A percentile compares a stretch with the other conserved stretches of the same genome.
Evolutionary conservation across 2,329 filamentous ascomycete species (phyloP).

Genomic region (Leptographium galeiforme): DNA sequence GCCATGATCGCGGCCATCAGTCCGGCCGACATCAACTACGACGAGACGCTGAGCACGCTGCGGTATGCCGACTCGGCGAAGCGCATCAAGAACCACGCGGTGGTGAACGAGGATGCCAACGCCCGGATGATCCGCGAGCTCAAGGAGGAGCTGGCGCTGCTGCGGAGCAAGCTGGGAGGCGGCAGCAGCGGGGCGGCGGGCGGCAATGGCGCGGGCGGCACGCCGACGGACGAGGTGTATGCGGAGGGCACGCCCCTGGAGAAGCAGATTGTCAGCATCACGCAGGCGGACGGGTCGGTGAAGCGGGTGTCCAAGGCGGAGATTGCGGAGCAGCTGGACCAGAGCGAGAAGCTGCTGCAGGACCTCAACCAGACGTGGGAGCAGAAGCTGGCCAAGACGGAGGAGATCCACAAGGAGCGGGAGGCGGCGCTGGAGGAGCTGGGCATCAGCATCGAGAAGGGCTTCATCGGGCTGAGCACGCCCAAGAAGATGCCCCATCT

Average conservation of each 20-base stretch:
- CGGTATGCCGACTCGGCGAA: conserved; percentile 96
- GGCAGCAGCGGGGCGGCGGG: conserved; percentile 33
- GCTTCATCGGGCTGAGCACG: conserved; percentile 85
- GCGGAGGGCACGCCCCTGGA: conserved; percentile 85
- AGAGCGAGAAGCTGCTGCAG: conserved; percentile 89
- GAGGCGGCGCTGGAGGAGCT: conserved; percentile 91
- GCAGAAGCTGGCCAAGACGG: conserved; percentile 86
- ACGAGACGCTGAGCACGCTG: conserved; percentile 89
- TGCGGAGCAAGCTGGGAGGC: conserved; percentile 69
- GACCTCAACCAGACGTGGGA: conserved; percentile 99
- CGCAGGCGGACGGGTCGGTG: conserved; percentile 66
- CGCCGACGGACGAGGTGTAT: conserved; percentile 67
- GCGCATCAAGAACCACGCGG: conserved; percentile 98
- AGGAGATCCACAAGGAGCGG: conserved; percentile 94
- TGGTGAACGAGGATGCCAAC: conserved; percentile 97
- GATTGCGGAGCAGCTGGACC: conserved; percentile 89
- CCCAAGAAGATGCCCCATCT: conserved; percentile 99
- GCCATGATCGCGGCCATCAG: conserved; percentile 99
- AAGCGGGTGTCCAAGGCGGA: conserved; percentile 98
- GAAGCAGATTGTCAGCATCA: conserved; percentile 92
- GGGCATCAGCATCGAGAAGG: conserved; percentile 97
- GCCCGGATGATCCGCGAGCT: conserved; percentile 97
- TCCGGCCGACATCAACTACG: conserved; percentile 96
- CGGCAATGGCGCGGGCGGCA: conserved; percentile 27
- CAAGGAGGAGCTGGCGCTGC: conserved; percentile 80